Evolutionary conservation across 441 rosid species (phyloP).

Genomic region (Mallotus japonicus): DNA sequence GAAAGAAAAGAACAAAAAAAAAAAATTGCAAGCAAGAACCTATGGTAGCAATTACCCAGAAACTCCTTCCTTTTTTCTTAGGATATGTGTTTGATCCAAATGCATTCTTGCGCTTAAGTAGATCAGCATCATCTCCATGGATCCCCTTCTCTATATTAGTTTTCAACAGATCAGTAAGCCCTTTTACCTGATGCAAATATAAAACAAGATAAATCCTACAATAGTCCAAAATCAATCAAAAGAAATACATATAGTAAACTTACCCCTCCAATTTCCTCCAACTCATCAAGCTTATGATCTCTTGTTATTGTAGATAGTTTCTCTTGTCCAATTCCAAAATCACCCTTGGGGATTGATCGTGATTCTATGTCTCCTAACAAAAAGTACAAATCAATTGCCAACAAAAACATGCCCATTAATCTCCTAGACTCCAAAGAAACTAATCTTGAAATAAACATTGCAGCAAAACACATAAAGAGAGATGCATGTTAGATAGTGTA

Average conservation of each 20-base stretch:
- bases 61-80: slow-evolving; percentile 84
- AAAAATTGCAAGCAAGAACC: slow-evolving; percentile 16
- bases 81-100: slow-evolving; percentile 99
- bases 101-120: slow-evolving; percentile 54
- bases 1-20: slow-evolving; percentile 7
- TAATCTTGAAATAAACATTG: neutral
- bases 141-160: slow-evolving; percentile 81
- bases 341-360: slow-evolving; percentile 39
- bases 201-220: slow-evolving; percentile 1
- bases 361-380: slow-evolving; percentile 37
- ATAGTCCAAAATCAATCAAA: slow-evolving; percentile 14
- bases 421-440: neutral
- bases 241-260: slow-evolving; percentile 26
- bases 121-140: slow-evolving; percentile 69
- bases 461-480: neutral
- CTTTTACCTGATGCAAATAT: slow-evolving; percentile 56
- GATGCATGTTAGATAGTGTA: neutral
- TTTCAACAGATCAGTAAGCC: slow-evolving; percentile 59
- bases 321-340: slow-evolving; percentile 66
- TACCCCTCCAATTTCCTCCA: slow-evolving; percentile 80
- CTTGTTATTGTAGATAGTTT: slow-evolving; percentile 72
- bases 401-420: neutral
- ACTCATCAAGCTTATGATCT: slow-evolving; percentile 57
- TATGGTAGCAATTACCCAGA: slow-evolving; percentile 60
- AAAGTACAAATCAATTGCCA: neutral